Evolutionary conservation across 768 basidiomycete genomes (phyloP), one percentile per base, ranked within the genome.

Genomic region (Strobilomyces dryophilus): DNA sequence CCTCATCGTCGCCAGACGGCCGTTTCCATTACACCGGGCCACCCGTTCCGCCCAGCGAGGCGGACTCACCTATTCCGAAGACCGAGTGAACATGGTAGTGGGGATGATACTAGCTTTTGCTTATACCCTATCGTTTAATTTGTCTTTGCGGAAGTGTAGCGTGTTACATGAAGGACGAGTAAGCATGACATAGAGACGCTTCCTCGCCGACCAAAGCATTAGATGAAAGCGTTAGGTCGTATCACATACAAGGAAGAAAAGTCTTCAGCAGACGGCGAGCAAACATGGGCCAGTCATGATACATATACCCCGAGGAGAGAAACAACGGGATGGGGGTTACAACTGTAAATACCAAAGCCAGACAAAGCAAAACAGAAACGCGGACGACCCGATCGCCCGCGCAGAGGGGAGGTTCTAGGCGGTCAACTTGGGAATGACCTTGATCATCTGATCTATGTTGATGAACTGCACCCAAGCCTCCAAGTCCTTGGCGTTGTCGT

Each of bases 381-480:
- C 24, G 24, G 24, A 4, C 24, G 24, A 24, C 24, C 24, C 24
- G 4, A 24, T 24, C 24, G 24, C 15, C 15, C 34, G 15, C 34
- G 34, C 34, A 5, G 15, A 15, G 24, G 24, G 24, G 12, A 35
- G 12, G 5, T 80, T 41, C 58, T 53, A 69, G n/a, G 87, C 87
- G 41, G 77, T 79, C 50, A 90, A 71, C 68, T 89, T 90, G 18
- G 84, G 83, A 17, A 87, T 80, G 55, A 90, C 87, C 61, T 86
- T 86, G 66, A 89, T 75, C 74, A 91, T 81, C 69, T 89, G 84
- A 71, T 90, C 87, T 52, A 90, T 83, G 54, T 83, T 87, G 61
- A 91, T 83, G 60, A 90, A 92, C 70, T 91, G 88, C 14, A 91
- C 86, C 87, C 89, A 90, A 32, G 77, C 80, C 63, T 86, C 85